Conservation (phyloP, 805 yeast genomes). For the Saturnispora besseyi region DNA sequence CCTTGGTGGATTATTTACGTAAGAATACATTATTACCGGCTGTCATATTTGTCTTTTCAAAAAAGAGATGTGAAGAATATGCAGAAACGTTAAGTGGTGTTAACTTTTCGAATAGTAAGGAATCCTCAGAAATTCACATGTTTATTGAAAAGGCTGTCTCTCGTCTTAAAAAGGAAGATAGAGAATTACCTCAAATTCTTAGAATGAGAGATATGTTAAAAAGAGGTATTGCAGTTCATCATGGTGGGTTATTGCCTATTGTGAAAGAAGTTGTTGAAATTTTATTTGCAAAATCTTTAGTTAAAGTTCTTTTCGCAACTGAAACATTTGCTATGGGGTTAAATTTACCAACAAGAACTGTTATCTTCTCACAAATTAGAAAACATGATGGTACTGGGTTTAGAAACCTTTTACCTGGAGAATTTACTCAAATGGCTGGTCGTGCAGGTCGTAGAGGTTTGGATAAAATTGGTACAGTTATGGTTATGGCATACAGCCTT, state of each 20-base stretch:
- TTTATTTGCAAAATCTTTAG: slow-evolving; percentile 73
- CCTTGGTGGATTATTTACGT: slow-evolving; percentile 61
- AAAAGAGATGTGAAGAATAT: slow-evolving; percentile 87
- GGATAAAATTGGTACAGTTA: slow-evolving; percentile 89
- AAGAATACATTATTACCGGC: slow-evolving; percentile 74
- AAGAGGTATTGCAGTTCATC: slow-evolving; percentile 96
- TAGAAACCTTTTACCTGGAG: slow-evolving; percentile 85
- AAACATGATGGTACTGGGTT: slow-evolving; percentile 87
- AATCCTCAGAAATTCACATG: slow-evolving; percentile 87
- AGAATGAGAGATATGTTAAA: slow-evolving; percentile 73
- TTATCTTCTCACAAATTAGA: slow-evolving; percentile 73
- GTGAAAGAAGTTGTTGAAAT: slow-evolving; percentile 93
- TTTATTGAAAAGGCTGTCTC: slow-evolving; percentile 84
- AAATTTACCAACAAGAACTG: slow-evolving; percentile 93
- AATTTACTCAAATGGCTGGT: slow-evolving; percentile 98
- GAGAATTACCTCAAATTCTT: slow-evolving; percentile 86
- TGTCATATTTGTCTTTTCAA: slow-evolving; percentile 87
- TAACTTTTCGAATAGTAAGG: slow-evolving; percentile 76
- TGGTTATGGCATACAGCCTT: slow-evolving; percentile 73
- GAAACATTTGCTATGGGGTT: slow-evolving; percentile 99
- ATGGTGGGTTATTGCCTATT: slow-evolving; percentile 88
- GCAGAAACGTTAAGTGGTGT: slow-evolving; percentile 68
- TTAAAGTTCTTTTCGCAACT: slow-evolving; percentile 90
- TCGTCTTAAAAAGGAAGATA: slow-evolving; percentile 81
- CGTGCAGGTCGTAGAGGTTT: slow-evolving; percentile 97